These are phyloP conservation scores for Xylaria digitata DNA, from an alignment of 2,329 filamentous ascomycete species.

Conservation along the genomic window DNA sequence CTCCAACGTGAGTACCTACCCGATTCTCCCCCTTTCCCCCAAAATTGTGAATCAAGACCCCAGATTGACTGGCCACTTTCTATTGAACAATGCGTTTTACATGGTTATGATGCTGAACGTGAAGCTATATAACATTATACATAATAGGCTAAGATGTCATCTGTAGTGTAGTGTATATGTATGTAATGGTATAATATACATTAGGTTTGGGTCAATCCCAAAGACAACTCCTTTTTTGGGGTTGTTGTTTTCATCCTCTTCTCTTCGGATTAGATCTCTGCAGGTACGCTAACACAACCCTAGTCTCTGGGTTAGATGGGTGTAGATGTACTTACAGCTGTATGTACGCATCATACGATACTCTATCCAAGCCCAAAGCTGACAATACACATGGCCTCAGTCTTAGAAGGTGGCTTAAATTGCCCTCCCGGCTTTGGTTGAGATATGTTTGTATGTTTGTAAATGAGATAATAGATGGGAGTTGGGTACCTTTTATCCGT, in stretches of 20 bases:
- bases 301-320: constrained; percentile 4
- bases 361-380: not conserved
- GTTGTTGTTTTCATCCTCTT: not conserved
- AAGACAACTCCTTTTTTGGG: too few relatives aligned
- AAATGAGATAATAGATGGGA: constrained; percentile 10
- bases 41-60: constrained; percentile 11
- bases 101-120: constrained; percentile 3
- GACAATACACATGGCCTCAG: constrained; percentile 5
- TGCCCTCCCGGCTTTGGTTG: not conserved
- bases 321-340: not conserved
- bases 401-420: constrained; percentile 1
- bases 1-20: constrained; percentile 1
- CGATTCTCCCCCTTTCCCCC: not conserved
- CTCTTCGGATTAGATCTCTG: not conserved
- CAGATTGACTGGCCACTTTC: not conserved
- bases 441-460: constrained; percentile 9
- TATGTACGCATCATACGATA: constrained; percentile 23
- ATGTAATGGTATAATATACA: too few relatives aligned
- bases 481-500: too few relatives aligned
- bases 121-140: not conserved
- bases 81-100: constrained; percentile 3
- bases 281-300: not conserved
- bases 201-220: too few relatives aligned
- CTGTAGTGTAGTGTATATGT: too few relatives aligned
- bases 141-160: too few relatives aligned